Evolutionary conservation across 2,329 filamentous ascomycete species (phyloP).

Genomic region (Pleomassaria siparia): DNA sequence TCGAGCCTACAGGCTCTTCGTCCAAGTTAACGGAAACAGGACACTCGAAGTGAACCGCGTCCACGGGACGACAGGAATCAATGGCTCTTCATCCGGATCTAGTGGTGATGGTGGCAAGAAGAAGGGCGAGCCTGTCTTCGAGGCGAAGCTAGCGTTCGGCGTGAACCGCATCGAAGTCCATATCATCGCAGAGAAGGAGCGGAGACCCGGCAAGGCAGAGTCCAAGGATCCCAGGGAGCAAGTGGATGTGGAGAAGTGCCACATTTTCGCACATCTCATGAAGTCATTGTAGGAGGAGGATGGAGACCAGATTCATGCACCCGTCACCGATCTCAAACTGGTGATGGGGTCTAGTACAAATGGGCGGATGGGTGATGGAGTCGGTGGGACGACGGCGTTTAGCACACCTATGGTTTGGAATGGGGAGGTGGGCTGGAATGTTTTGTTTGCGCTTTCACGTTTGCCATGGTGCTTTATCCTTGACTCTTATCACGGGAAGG

Average conservation of each 20-base stretch:
- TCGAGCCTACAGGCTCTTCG: conserved; percentile 76
- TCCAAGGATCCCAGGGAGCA: conserved; percentile 48
- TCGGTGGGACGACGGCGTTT: too few relatives aligned
- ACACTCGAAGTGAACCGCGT: conserved; percentile 64
- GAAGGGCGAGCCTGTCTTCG: conserved; percentile 68
- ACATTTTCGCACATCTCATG: conserved; percentile 71
- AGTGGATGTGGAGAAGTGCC: conserved; percentile 77
- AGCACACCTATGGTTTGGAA: too few relatives aligned
- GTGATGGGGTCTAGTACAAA: too few relatives aligned
- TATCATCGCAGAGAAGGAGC: conserved; percentile 68
- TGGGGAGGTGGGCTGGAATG: too few relatives aligned
- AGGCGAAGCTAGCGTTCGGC: conserved; percentile 69
- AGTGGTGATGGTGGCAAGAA: conserved; percentile 43
- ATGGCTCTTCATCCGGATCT: conserved; percentile 23
- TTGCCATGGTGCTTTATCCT: too few relatives aligned
- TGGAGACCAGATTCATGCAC: background rate
- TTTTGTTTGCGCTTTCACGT: too few relatives aligned
- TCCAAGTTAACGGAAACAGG: conserved; percentile 66
- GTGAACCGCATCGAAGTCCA: conserved; percentile 79
- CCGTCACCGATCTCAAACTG: too few relatives aligned
- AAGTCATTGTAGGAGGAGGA: conserved; percentile 27
- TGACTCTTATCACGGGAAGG: too few relatives aligned
- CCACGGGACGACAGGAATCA: conserved; percentile 41
- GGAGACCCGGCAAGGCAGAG: conserved; percentile 36
- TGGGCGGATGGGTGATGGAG: too few relatives aligned